phyloP scores from a whole-genome alignment of 148 eudicot species.

The Rhododendron molle region DNA sequence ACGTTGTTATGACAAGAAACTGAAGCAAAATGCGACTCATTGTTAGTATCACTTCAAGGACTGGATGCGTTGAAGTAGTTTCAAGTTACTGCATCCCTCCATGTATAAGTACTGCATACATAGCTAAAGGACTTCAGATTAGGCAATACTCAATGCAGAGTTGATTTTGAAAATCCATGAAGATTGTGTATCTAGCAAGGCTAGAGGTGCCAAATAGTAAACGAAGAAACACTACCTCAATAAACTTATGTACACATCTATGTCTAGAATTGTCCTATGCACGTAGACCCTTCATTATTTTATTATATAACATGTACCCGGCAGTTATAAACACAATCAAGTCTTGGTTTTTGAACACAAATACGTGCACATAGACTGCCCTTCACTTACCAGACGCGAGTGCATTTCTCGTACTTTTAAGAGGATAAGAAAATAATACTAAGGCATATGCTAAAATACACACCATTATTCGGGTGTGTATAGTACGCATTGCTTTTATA shows the following conservation, averaged over 20 bases:
- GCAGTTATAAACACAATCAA: not conserved
- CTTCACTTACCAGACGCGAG: no score
- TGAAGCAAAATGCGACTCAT: not conserved
- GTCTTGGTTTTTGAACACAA: not conserved
- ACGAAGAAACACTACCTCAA: not conserved
- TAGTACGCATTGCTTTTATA: not conserved
- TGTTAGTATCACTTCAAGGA: not conserved
- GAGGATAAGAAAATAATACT: no score
- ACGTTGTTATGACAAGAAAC: not conserved
- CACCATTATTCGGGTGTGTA: not conserved
- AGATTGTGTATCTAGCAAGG: not conserved
- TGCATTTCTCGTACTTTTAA: no score
- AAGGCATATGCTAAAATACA: no score
- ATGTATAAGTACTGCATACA: not conserved
- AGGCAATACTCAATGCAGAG: not conserved
- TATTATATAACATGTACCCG: no score
- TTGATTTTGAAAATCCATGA: not conserved
- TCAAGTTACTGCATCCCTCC: not conserved
- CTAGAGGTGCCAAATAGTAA: not conserved
- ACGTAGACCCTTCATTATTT: not conserved
- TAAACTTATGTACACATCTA: no score
- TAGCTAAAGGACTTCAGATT: no score
- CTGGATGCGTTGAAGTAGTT: not conserved
- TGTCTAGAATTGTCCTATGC: no score
- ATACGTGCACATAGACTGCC: not conserved